These are phyloP conservation scores for Boletus rubescentipes DNA, from an alignment of 768 basidiomycete species.

Conservation along the genomic window DNA sequence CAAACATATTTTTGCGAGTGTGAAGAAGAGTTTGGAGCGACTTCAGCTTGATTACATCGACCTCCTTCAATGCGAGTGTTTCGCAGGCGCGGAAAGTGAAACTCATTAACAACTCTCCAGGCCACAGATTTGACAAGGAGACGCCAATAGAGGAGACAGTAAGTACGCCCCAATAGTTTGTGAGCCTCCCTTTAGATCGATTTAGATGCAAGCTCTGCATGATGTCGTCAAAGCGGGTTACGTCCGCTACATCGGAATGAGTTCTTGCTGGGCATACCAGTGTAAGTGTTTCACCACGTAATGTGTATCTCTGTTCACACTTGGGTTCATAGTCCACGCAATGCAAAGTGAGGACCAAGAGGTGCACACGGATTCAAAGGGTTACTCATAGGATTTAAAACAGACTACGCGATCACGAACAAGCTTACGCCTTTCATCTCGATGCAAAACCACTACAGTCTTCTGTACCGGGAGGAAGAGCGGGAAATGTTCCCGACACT, in stretches of 20 bases:
- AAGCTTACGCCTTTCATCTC: constrained; percentile 55
- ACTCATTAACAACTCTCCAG: constrained; percentile 17
- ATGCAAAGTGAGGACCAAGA: constrained; percentile 36
- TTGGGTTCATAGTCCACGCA: constrained; percentile 31
- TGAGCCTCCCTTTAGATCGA: background rate
- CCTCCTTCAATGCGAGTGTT: constrained; percentile 46
- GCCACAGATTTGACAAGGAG: constrained; percentile 50
- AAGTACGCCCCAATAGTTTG: background rate
- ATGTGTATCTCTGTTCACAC: background rate
- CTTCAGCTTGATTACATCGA: constrained; percentile 57
- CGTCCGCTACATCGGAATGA: constrained; percentile 47
- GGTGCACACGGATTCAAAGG: background rate
- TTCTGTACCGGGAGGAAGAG: constrained; percentile 62
- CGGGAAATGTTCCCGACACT: constrained; percentile 56
- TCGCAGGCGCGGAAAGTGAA: background rate
- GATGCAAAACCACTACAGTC: constrained; percentile 62
- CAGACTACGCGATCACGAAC: constrained; percentile 42
- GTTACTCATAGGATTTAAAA: constrained; percentile 1
- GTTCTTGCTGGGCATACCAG: constrained; percentile 42
- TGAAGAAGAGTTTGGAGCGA: constrained; percentile 42
- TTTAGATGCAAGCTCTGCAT: constrained; percentile 48
- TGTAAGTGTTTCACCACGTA: constrained; percentile 22
- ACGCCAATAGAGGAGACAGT: constrained; percentile 50
- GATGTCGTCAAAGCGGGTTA: constrained; percentile 51
- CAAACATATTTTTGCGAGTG: constrained; percentile 61